Conservation (phyloP, 106 monocot species). For the Platanthera guangdongensis region DNA sequence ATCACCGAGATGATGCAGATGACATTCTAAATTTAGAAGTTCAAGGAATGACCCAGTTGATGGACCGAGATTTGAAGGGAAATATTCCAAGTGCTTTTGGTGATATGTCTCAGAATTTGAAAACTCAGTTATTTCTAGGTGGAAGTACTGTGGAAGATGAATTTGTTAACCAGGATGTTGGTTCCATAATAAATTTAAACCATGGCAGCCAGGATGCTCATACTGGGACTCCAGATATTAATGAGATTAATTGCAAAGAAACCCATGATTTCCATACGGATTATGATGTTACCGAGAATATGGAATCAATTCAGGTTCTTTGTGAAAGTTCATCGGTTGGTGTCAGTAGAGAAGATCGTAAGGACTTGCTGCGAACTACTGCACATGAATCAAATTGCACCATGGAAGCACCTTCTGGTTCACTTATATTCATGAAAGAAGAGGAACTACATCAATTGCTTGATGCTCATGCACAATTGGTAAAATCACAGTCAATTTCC, state of each 20-base stretch:
- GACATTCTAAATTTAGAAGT: conserved; percentile 1
- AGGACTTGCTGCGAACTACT: conserved; percentile 8
- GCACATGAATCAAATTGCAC: conserved; percentile 12
- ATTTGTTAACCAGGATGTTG: not conserved
- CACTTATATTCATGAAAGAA: conserved; percentile 11
- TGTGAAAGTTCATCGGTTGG: conserved; percentile 2
- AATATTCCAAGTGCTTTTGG: not conserved
- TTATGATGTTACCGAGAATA: not conserved
- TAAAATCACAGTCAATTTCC: conserved; percentile 13
- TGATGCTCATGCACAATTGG: conserved; percentile 1
- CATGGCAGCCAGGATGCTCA: not conserved
- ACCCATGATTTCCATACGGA: not conserved
- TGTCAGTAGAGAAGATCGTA: not conserved
- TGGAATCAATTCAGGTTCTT: not conserved
- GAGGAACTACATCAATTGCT: conserved; percentile 12
- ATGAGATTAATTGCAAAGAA: not conserved
- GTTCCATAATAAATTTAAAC: not conserved
- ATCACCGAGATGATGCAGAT: not conserved
- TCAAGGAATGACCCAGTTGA: not conserved
- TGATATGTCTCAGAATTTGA: conserved; percentile 1
- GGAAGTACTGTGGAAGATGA: not conserved
- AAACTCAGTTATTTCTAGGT: not conserved
- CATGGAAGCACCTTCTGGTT: conserved; percentile 14
- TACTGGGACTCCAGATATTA: not conserved
- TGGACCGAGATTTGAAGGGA: not conserved